A percentile compares a stretch with the other conserved stretches of the same genome.
Evolutionary conservation across 202 grass and related monocot species (phyloP).

Genomic region (Alloteropsis angusta): DNA sequence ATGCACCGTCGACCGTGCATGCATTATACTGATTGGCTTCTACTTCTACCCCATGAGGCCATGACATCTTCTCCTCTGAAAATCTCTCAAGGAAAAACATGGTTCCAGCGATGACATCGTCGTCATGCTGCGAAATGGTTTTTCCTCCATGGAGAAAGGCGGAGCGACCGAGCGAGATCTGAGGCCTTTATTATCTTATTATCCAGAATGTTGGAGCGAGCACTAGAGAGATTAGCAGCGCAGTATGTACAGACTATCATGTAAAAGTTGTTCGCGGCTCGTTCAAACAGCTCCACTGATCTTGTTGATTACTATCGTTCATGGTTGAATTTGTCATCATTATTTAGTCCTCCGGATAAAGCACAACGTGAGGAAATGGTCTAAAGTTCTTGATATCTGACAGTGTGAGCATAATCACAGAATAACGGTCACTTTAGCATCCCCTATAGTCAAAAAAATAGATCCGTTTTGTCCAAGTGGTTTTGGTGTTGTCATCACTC

Average conservation of each 20-base stretch:
- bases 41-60: too few relatives aligned
- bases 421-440: background rate
- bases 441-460: background rate
- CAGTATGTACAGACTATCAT: background rate
- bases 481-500: background rate
- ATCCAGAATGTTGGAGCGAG: background rate
- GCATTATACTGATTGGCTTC: background rate
- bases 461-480: background rate
- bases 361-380: conserved; percentile 14
- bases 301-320: background rate
- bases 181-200: background rate
- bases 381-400: background rate
- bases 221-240: background rate
- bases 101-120: background rate
- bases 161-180: background rate
- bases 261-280: background rate
- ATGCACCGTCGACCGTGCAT: background rate
- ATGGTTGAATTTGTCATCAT: background rate
- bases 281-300: conserved; percentile 25
- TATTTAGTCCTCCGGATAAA: background rate
- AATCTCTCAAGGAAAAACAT: background rate
- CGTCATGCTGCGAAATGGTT: background rate
- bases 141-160: background rate
- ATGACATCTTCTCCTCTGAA: background rate
- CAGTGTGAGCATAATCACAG: background rate